Percentiles rank a stretch among this genome's conserved stretches.
Conservation (phyloP, 2,329 filamentous ascomycete genomes). For the Stagonosporopsis tanaceti region DNA sequence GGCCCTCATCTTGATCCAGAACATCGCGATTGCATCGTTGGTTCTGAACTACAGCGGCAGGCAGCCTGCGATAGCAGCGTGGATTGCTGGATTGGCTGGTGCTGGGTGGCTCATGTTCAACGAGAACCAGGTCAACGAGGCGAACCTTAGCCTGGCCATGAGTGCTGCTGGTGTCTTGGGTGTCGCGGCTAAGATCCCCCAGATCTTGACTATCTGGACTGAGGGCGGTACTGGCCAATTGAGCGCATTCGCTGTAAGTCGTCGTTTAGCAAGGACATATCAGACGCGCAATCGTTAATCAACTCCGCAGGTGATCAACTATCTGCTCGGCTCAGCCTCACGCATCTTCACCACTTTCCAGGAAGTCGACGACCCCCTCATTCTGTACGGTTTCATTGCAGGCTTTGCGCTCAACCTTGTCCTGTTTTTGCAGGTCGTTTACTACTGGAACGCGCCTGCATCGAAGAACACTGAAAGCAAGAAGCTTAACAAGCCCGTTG, state of each 20-base stretch:
- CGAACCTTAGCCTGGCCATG: constrained; percentile 77
- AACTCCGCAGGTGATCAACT: constrained; percentile 86
- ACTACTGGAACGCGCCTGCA: constrained; percentile 82
- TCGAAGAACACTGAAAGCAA: constrained; percentile 43
- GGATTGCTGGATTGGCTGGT: constrained; percentile 78
- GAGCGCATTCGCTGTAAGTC: constrained; percentile 89
- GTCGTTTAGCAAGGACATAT: background rate
- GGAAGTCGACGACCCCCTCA: constrained; percentile 95
- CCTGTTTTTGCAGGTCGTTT: constrained; percentile 88
- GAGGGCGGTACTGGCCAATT: constrained; percentile 93
- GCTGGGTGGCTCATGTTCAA: constrained; percentile 75
- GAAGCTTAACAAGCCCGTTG: constrained; percentile 50
- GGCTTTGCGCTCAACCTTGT: constrained; percentile 90
- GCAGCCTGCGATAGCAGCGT: constrained; percentile 72
- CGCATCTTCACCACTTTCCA: constrained; percentile 98
- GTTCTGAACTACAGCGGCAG: constrained; percentile 84
- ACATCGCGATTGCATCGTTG: constrained; percentile 85
- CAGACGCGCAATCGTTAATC: background rate
- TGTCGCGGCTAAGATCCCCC: constrained; percentile 90
- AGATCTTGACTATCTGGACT: constrained; percentile 85
- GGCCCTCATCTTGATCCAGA: constrained; percentile 88
- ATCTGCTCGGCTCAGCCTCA: constrained; percentile 88
- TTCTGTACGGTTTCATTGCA: constrained; percentile 92
- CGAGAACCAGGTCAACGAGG: constrained; percentile 69
- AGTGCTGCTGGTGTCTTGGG: constrained; percentile 83